Evolutionary conservation across 164 flowering plant species (phyloP).

Genomic region (Vitis rupestris): DNA sequence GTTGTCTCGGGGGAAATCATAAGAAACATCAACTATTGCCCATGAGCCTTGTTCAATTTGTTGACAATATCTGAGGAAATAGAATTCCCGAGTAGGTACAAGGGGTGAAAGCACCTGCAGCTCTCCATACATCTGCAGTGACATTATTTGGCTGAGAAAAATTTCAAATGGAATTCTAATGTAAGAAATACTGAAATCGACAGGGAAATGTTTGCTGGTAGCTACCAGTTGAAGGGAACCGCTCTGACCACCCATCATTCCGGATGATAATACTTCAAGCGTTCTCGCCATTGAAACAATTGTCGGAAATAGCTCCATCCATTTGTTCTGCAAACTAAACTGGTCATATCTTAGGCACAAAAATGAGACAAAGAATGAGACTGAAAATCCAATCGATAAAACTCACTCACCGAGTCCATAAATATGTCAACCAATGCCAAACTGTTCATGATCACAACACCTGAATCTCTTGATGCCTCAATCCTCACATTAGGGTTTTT

Average conservation of each 20-base stretch:
- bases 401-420: conserved; percentile 46
- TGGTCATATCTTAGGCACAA: not conserved
- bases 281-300: conserved; percentile 48
- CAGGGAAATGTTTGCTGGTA: not conserved
- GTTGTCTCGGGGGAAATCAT: conserved; percentile 35
- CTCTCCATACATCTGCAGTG: conserved; percentile 48
- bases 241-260: conserved; percentile 30
- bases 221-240: conserved; percentile 49
- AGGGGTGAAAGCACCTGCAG: conserved; percentile 45
- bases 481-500: conserved; percentile 35
- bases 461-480: conserved; percentile 54
- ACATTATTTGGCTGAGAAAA: not conserved
- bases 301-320: conserved; percentile 52
- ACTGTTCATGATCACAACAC: conserved; percentile 52
- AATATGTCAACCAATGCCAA: conserved; percentile 50
- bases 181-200: not conserved
- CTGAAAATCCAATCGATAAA: not conserved
- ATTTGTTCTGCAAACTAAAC: conserved; percentile 42
- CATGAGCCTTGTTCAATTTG: conserved; percentile 46
- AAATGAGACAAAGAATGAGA: not conserved
- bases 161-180: not conserved
- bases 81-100: conserved; percentile 40
- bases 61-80: conserved; percentile 44
- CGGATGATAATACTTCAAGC: conserved; percentile 48
- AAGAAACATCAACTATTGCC: conserved; percentile 53